These are phyloP conservation scores for Syzygium jambos DNA, from an alignment of 345 rosid genomes.

Conservation along the genomic window DNA sequence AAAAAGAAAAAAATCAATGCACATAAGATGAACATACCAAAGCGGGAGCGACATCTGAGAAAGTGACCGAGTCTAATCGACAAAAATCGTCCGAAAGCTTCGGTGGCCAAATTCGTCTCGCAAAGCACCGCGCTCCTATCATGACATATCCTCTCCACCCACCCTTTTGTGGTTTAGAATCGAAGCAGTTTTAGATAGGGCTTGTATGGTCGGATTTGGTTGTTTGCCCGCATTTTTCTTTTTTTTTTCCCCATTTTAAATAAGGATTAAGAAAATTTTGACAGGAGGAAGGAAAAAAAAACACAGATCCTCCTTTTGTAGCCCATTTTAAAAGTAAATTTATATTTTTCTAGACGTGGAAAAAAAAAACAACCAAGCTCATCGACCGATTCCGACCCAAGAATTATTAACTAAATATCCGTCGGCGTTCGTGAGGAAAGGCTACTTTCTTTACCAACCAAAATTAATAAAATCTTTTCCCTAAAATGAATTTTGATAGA, in stretches of 20 bases:
- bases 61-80: not conserved
- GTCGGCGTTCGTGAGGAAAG: too few species aligned
- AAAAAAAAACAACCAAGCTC: not conserved
- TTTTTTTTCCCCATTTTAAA: not conserved
- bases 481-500: too few species aligned
- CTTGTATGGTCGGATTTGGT: not conserved
- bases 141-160: not conserved
- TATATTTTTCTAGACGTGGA: not conserved
- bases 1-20: not conserved
- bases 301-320: not conserved
- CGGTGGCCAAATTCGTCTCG: not conserved
- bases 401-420: too few species aligned
- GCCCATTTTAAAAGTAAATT: not conserved
- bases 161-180: not conserved
- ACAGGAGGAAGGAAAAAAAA: not conserved
- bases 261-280: not conserved
- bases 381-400: too few species aligned
- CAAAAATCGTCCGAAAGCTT: not conserved
- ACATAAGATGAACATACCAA: not conserved
- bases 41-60: not conserved
- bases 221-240: not conserved
- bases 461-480: too few species aligned
- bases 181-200: not conserved
- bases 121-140: not conserved
- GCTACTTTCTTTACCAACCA: too few species aligned